Evolutionary conservation across 1,139 yeast genomes (phyloP).

Genomic region (Wickerhamiella infanticola): DNA sequence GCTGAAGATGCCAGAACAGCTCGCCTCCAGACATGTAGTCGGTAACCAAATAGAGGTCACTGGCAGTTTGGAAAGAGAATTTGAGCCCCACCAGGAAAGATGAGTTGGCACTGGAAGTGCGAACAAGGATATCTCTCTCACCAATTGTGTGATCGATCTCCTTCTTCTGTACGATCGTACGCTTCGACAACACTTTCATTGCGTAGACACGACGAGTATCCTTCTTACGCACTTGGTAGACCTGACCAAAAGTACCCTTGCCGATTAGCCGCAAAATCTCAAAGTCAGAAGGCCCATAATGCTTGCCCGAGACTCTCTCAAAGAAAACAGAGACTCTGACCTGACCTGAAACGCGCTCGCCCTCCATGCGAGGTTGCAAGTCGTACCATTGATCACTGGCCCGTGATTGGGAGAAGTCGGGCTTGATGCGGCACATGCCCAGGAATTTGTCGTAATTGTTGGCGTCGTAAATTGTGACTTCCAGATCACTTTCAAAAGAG

Average conservation of each 20-base stretch:
- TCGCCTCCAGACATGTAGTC: conserved; percentile 99
- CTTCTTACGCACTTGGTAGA: conserved; percentile 80
- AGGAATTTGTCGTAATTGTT: conserved; percentile 66
- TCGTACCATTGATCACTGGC: conserved; percentile 55
- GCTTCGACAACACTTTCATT: conserved; percentile 88
- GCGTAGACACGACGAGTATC: conserved; percentile 88
- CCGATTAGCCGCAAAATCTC: conserved; percentile 82
- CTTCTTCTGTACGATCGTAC: conserved; percentile 87
- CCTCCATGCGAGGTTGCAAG: conserved; percentile 56
- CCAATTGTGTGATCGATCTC: conserved; percentile 97
- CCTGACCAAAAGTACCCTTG: conserved; percentile 96
- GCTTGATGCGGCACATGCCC: conserved; percentile 30
- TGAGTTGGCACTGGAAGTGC: conserved; percentile 59
- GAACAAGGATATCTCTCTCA: conserved; percentile 81
- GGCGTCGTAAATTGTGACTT: conserved; percentile 77
- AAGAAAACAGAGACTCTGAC: conserved; percentile 63
- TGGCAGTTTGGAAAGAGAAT: conserved; percentile 88
- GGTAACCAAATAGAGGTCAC: conserved; percentile 81
- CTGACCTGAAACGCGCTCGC: conserved; percentile 65
- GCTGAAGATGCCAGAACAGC: conserved; percentile 91
- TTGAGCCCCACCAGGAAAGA: conserved; percentile 90
- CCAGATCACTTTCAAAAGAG: conserved; percentile 56
- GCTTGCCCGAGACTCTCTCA: conserved; percentile 51
- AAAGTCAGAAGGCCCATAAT: conserved; percentile 86
- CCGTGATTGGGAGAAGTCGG: conserved; percentile 12